Evolutionary conservation across 2,329 filamentous ascomycete genomes (phyloP).

Genomic region (Dryadomyces quercus-mongolicae): DNA sequence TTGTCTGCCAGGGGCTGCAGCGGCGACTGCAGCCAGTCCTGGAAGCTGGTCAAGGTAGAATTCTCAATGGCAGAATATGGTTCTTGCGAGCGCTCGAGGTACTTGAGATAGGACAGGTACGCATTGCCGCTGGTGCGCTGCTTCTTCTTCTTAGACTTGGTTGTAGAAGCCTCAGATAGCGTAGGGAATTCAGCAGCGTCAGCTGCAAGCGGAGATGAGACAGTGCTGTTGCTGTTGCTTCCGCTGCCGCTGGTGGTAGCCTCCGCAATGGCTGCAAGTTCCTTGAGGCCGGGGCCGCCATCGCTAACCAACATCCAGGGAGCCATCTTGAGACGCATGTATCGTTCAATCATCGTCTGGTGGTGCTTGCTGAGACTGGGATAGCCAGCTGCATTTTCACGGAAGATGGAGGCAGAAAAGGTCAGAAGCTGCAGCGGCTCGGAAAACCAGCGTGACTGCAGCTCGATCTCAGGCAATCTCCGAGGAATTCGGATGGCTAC

Average conservation of each 20-base stretch:
- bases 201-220: constrained; percentile 22
- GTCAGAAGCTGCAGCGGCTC: constrained; percentile 54
- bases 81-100: constrained; percentile 73
- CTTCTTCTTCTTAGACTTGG: constrained; percentile 32
- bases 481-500: constrained; percentile 45
- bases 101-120: constrained; percentile 68
- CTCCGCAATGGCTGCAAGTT: constrained; percentile 11
- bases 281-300: constrained; percentile 34
- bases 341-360: constrained; percentile 47
- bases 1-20: constrained; percentile 93
- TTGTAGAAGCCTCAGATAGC: constrained; percentile 47
- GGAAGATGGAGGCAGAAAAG: constrained; percentile 40
- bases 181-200: constrained; percentile 47
- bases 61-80: constrained; percentile 40
- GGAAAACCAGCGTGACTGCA: constrained; percentile 57
- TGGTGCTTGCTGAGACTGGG: constrained; percentile 50
- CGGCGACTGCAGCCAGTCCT: constrained; percentile 92
- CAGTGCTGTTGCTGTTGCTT: constrained; percentile 7
- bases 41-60: constrained; percentile 46
- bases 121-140: constrained; percentile 8
- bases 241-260: constrained; percentile 12
- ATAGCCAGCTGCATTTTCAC: constrained; percentile 46
- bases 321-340: constrained; percentile 50
- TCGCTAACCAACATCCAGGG: constrained; percentile 55
- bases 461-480: constrained; percentile 43